phyloP scores from a whole-genome alignment of 202 grass and related monocot species.

The Panicum hallii region DNA sequence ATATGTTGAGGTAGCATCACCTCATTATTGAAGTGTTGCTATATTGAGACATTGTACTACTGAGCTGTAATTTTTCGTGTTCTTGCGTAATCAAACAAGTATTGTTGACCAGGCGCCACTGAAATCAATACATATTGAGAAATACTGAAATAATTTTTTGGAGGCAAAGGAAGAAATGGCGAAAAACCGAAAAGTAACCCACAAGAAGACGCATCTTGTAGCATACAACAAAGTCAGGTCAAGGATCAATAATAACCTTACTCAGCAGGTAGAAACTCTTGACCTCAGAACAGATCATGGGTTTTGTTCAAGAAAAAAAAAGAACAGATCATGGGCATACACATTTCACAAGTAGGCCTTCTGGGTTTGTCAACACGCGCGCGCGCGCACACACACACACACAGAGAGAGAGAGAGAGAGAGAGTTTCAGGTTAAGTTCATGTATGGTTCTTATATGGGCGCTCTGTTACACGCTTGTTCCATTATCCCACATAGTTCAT shows the following conservation, averaged over 20 bases:
- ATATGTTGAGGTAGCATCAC: background rate
- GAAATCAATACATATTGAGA: background rate
- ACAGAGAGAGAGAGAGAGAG: background rate
- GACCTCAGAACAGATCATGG: background rate
- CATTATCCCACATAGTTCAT: conserved; percentile 43
- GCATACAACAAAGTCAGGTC: background rate
- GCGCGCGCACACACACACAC: no score
- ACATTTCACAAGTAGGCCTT: conserved; percentile 18
- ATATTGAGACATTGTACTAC: background rate
- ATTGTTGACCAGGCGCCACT: background rate
- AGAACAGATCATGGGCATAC: background rate
- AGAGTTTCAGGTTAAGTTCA: conserved; percentile 32
- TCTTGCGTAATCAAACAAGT: background rate
- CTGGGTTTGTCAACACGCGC: conserved; percentile 13
- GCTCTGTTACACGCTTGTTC: conserved; percentile 38
- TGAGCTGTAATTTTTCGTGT: background rate
- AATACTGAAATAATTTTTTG: background rate
- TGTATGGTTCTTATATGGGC: conserved; percentile 39
- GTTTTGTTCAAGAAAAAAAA: no score
- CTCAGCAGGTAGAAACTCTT: background rate
- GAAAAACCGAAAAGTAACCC: background rate
- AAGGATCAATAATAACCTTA: background rate
- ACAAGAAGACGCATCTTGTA: background rate
- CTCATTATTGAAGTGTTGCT: conserved; percentile 10
- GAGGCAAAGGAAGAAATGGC: background rate